Base-by-base conservation (phyloP, 2,329 filamentous ascomycete genomes). In the Phyllosticta capitalensis region DNA sequence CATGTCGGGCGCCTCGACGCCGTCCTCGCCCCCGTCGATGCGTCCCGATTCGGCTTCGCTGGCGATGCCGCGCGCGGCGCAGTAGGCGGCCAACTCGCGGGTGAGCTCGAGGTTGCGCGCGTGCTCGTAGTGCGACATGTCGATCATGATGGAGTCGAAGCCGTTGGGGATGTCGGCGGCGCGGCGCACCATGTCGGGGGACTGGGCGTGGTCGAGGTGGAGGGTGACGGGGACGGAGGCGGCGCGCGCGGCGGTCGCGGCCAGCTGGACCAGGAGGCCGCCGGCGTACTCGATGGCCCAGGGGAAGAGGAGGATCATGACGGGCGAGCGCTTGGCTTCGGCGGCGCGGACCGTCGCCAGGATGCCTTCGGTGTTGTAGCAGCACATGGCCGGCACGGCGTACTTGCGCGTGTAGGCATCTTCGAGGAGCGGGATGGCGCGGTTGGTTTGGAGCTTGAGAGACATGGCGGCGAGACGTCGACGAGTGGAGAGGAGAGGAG, bases 21-120 rank as follows among this genome's bases (percentile, higher is more conserved):
- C 88, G 65, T 90, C 88, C 71, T 91, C 88, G 0, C 87, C 84
- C 12, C 84, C 83, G 67, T 88, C 84, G 63, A 89, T 89, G 5
- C 86, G 74, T 0, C 86, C 86, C 0, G 85, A 85, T 67, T 89
- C 86, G 0, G 85, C 86, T 67, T 89, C 86, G 0, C 85, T 84
- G 3, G 83, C 81, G 62, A 89, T 88, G 0, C 83, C 83, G 22
- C 79, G 76, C 57, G 74, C 81, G 67, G 87, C 81, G 65, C 85
- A 87, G 65, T 85, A 83, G 26, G 72, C 75, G 0, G 83, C 82
- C 53, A 88, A 71, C 60, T 85, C 79, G 55, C 75, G 75, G 14
- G 86, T 89, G 66, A 82, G 78, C 6, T 78, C 75, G 26, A 90
- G 74, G 66, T 89, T 89, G 72, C 88, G 85, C 52, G 78, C 83